Conservation (phyloP, 164 flowering plant genomes). For the Nymphaea colorata region DNA sequence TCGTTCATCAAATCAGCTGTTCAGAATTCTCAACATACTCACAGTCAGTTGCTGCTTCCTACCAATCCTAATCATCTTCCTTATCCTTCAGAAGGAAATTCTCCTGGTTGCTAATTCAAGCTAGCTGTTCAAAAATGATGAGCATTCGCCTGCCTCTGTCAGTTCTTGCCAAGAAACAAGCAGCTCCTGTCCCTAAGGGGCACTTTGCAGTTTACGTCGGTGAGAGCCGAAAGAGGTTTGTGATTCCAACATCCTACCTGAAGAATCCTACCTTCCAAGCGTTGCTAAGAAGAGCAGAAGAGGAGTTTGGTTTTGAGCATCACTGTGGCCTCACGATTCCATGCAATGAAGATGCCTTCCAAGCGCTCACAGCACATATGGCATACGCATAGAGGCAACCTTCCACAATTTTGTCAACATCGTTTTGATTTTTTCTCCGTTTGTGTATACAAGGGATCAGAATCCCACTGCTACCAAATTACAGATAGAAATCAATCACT, state of each 20-base stretch:
- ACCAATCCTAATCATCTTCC: no score
- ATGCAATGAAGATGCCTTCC: slow-evolving; percentile 40
- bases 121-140: no score
- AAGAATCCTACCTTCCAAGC: slow-evolving; percentile 25
- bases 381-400: neutral
- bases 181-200: slow-evolving; percentile 40
- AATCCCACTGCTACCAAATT: neutral
- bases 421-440: neutral
- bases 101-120: no score
- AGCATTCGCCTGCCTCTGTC: no score
- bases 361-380: slow-evolving; percentile 12
- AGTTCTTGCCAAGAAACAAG: slow-evolving; percentile 1
- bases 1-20: no score
- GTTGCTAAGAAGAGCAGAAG: slow-evolving; percentile 41
- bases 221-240: slow-evolving; percentile 31
- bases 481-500: neutral
- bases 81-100: no score
- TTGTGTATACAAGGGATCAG: neutral
- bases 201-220: slow-evolving; percentile 59
- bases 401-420: neutral
- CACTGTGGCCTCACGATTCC: slow-evolving; percentile 48
- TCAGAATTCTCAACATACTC: no score
- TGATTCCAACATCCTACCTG: slow-evolving; percentile 36
- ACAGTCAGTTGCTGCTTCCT: no score
- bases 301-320: slow-evolving; percentile 48